Conservation (phyloP, 2,329 filamentous ascomycete genomes). For the Sporothrix variecibatus region DNA sequence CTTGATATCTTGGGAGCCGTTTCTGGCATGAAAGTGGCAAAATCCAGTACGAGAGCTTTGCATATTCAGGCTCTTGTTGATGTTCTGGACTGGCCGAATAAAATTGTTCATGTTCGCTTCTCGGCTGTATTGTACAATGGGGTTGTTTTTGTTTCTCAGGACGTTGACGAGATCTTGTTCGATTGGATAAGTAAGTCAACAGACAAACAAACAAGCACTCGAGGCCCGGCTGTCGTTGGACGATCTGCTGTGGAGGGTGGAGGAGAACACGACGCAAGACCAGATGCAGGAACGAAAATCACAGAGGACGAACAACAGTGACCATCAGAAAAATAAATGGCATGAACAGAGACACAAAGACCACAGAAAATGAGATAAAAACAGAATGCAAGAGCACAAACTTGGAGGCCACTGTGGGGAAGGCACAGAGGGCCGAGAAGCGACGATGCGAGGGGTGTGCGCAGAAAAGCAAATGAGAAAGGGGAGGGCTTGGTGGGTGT, state of each 20-base stretch:
- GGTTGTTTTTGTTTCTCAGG: background rate
- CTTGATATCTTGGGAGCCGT: background rate
- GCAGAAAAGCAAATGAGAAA: constrained; percentile 17
- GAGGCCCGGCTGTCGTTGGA: background rate
- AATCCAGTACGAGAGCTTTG: background rate
- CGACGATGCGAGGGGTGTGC: background rate
- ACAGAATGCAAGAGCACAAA: background rate
- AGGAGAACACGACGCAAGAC: constrained; percentile 27
- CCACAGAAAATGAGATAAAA: background rate
- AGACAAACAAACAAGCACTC: background rate
- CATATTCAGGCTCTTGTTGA: constrained; percentile 3
- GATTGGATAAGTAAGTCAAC: background rate
- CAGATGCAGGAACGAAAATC: constrained; percentile 31
- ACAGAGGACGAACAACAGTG: background rate
- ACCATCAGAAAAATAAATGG: background rate
- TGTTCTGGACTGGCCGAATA: background rate
- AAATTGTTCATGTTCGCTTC: background rate
- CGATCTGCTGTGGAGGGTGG: constrained; percentile 22
- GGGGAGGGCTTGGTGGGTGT: background rate
- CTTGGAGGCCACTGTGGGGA: constrained; percentile 15
- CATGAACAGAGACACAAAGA: background rate
- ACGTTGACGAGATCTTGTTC: too few relatives aligned
- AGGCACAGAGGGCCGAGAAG: background rate
- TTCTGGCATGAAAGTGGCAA: constrained; percentile 17
- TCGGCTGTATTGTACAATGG: background rate